These are phyloP conservation scores for Ricinus communis DNA, from an alignment of 345 rosid species.

Conservation along the genomic window DNA sequence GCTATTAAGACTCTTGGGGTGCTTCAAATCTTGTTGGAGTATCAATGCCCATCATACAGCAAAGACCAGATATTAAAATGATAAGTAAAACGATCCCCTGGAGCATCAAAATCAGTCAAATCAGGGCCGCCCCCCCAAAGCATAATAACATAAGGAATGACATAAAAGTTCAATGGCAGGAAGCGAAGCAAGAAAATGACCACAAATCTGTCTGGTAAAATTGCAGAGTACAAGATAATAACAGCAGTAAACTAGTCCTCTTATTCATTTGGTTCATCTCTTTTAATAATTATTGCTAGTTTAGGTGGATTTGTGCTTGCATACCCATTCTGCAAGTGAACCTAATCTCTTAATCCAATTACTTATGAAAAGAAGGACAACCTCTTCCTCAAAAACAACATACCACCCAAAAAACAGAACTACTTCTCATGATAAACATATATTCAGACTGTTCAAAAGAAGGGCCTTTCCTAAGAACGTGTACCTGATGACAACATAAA, in stretches of 20 bases:
- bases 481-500: not conserved
- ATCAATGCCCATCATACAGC: slow-evolving; percentile 98
- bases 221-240: no score
- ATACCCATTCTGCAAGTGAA: no score
- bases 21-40: slow-evolving; percentile 92
- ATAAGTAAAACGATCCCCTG: slow-evolving; percentile 89
- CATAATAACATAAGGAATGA: not conserved
- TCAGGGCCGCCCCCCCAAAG: slow-evolving; percentile 24
- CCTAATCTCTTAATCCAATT: no score
- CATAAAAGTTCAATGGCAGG: not conserved
- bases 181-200: not conserved
- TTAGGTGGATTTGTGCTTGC: no score
- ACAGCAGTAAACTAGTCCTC: no score
- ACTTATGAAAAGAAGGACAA: no score
- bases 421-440: no score
- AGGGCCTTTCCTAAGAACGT: not conserved
- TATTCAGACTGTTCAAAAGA: not conserved
- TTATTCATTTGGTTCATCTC: no score
- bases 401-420: no score
- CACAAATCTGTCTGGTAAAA: not conserved
- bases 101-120: slow-evolving; percentile 24
- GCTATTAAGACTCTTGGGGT: slow-evolving; percentile 75
- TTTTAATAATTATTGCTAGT: no score
- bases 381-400: no score
- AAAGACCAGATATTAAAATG: slow-evolving; percentile 84